These are phyloP conservation scores for Lophiotrema nucula DNA, from an alignment of 495 filamentous ascomycete genomes.

Conservation along the genomic window DNA sequence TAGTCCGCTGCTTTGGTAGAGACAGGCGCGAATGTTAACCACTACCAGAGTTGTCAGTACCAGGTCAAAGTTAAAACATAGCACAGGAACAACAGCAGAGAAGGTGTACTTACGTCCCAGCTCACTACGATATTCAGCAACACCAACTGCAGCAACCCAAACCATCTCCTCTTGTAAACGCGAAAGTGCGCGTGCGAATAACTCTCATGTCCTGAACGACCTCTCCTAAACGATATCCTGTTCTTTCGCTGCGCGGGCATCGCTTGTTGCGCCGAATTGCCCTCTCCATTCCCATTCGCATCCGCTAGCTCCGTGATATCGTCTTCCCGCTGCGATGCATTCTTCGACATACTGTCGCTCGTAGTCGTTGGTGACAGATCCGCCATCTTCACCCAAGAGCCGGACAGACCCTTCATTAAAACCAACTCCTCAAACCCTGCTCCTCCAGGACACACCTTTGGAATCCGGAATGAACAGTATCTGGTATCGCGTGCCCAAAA, in stretches of 20 bases:
- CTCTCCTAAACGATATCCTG: too few species aligned
- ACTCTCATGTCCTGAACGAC: too few species aligned
- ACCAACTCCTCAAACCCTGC: neutral
- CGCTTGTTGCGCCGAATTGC: too few species aligned
- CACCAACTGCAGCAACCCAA: slow-evolving; percentile 79
- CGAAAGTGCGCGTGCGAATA: slow-evolving; percentile 51
- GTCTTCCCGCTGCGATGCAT: neutral
- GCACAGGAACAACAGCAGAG: neutral
- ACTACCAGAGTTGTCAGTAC: slow-evolving; percentile 49
- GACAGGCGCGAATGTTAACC: slow-evolving; percentile 89
- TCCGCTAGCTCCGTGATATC: neutral
- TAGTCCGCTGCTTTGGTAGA: slow-evolving; percentile 72
- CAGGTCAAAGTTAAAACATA: neutral
- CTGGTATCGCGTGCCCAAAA: too few species aligned
- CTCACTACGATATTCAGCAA: slow-evolving; percentile 89
- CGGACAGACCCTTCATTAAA: neutral
- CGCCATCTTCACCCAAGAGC: slow-evolving; percentile 3
- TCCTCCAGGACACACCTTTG: too few species aligned
- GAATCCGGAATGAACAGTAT: too few species aligned
- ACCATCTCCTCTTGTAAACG: slow-evolving; percentile 88
- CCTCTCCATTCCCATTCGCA: too few species aligned
- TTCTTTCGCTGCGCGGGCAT: neutral
- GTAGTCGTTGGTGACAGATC: neutral
- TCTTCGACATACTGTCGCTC: neutral
- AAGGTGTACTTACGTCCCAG: slow-evolving; percentile 75